These are phyloP conservation scores for Nyssa sinensis DNA, from an alignment of 148 eudicot genomes.

Conservation along the genomic window DNA sequence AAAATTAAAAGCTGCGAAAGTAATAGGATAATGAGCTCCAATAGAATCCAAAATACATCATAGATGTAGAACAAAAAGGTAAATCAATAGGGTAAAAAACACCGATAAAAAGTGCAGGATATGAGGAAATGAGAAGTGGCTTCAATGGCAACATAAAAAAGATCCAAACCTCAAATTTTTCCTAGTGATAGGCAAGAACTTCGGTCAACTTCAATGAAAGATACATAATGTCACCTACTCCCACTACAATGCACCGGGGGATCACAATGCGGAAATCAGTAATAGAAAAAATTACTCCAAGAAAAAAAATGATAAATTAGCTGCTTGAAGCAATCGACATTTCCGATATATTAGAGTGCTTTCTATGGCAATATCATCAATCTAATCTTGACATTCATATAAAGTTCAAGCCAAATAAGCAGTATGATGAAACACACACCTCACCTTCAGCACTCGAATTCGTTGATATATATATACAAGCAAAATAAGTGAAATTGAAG, in stretches of 20 bases:
- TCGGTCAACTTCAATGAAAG: no score
- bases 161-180: no score
- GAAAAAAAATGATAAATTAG: not conserved
- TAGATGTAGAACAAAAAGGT: not conserved
- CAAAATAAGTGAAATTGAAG: not conserved
- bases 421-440: no score
- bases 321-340: not conserved
- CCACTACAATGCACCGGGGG: no score
- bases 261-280: no score
- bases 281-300: not conserved
- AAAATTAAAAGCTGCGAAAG: no score
- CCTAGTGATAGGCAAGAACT: no score
- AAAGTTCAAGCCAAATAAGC: no score
- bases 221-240: no score
- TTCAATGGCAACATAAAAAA: no score
- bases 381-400: not conserved
- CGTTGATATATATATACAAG: not conserved
- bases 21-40: not conserved
- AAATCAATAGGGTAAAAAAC: not conserved
- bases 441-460: no score
- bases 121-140: not conserved
- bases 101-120: not conserved
- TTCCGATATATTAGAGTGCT: no score
- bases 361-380: not conserved
- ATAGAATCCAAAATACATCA: not conserved